Base-by-base conservation (phyloP, 139 green algal genomes). In the Tetradesmus lagerheimii region DNA sequence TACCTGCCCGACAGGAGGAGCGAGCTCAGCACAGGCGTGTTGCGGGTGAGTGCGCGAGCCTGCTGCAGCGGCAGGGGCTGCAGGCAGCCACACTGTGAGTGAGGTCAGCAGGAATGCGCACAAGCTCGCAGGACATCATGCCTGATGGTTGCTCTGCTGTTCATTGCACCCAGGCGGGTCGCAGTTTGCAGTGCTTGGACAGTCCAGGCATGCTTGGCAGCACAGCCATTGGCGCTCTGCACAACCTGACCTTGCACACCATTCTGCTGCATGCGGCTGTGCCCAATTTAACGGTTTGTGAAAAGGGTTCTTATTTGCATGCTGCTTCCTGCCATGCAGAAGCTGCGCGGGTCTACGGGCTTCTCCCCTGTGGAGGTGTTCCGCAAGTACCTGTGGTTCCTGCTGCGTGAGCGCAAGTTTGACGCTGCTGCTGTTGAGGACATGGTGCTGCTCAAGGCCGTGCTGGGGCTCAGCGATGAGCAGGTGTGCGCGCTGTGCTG, bases 371-470 rank as follows among this genome's bases (percentile, higher is more conserved):
- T 93, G 25, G 97, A 99, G 93, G 90, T 99, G 45, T 98, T 99
- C 93, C 93, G 98, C 71, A 99, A 99, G 94, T 99, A 99, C 92
- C 89, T 99, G 41, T 98, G 98, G 96, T 99, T 97, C 93, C 75
- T 98, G 88, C 93, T 99, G 57, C 93, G 97, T 6, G 97, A 99
- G 91, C 92, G 97, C 64, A 95, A 96, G 80, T 99, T 99, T 92
- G 96, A 99, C 86, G 77, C 95, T 66, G 95, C 96, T 18, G 95
- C 96, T 15, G 95, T 99, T 16, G 95, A 95, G 37, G 97, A 99
- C 92, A 81, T 99, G 62, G 92, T 99, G 47, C 92, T 94, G 29
- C 95, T 99, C 31, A 98, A 98, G 88, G 71, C 85, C 27, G 90
- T 88, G 25, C 91, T 95, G 62, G 90, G 86, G 45, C 93, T 98